Conservation (phyloP, 2,329 filamentous ascomycete species). For the Claviceps sp. region DNA sequence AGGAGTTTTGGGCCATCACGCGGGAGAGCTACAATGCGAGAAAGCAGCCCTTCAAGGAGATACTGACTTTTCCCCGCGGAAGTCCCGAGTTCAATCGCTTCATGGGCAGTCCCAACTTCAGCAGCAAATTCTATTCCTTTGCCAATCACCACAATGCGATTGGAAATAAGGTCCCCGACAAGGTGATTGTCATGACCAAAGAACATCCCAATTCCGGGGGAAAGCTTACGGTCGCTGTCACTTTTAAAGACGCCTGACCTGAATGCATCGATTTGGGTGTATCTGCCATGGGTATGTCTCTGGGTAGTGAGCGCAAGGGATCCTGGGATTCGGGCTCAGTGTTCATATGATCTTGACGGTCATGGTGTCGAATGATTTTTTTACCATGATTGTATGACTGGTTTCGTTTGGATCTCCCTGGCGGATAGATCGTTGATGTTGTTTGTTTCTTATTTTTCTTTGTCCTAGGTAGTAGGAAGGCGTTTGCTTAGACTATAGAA, state of each 20-base stretch:
- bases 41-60: not conserved
- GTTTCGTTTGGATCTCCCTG: too few species aligned
- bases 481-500: too few species aligned
- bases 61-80: not conserved
- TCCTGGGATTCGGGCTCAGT: too few species aligned
- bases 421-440: too few species aligned
- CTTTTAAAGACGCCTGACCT: not conserved
- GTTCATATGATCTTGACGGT: too few species aligned
- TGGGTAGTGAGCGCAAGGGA: too few species aligned
- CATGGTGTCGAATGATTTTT: too few species aligned
- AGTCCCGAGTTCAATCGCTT: not conserved
- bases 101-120: conserved; percentile 1
- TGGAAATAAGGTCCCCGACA: not conserved
- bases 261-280: not conserved
- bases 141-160: not conserved
- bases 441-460: too few species aligned
- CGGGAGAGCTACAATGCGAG: not conserved
- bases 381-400: too few species aligned
- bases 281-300: too few species aligned
- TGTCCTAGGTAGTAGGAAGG: too few species aligned
- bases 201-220: not conserved
- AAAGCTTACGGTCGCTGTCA: not conserved
- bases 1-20: conserved; percentile 3
- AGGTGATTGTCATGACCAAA: not conserved
- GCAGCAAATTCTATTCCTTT: not conserved